Base-by-base conservation (phyloP, 306 rosid species). In the Fragaria nilgerrensis region DNA sequence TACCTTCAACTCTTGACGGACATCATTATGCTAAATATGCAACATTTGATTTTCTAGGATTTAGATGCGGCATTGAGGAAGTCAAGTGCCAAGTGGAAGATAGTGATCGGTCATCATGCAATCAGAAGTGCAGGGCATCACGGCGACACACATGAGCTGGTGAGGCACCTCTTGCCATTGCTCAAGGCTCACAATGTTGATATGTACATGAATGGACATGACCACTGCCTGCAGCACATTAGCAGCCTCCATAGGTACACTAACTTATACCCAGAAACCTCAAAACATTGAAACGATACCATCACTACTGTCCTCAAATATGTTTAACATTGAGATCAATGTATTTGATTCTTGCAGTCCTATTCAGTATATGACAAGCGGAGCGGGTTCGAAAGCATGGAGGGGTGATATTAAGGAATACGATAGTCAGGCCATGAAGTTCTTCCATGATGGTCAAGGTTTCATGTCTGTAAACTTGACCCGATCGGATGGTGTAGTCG, bases 381-480 rank as follows among this genome's bases (percentile, higher is more conserved):
- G 98, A 0, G 97, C 89, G 32, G 96, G 98, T 5, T 93, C 98
- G 29, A 93, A 93, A 82, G 88, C 98, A 79, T 93, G 98, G 98
- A 87, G 82, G 47, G 98, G 95, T 16, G 90, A 84, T 23, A 36
- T 82, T 1, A 65, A 78, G 27, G 16, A 76, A 48, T 73, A 58
- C 45, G 62, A 71, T 56, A 81, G 62, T 50, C 70, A 80, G 49
- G 92, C 82, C 12, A 20, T 86, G 72, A 85, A 93, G 76, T 88
- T 93, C 80, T 91, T 84, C 75, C 88, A 91, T 17, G 98, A 94
- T 63, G 98, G 98, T 2, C 97, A 94, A 70, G 98, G 98, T 2
- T 94, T 94, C 77, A 84, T 94, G 89, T 80, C 96, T 0, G 50
- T 86, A 53, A 86, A 87, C 79, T 55, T 94, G n/a, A 73, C 85